Base-by-base conservation (phyloP, 768 basidiomycete genomes). In the Ramaria sp. region DNA sequence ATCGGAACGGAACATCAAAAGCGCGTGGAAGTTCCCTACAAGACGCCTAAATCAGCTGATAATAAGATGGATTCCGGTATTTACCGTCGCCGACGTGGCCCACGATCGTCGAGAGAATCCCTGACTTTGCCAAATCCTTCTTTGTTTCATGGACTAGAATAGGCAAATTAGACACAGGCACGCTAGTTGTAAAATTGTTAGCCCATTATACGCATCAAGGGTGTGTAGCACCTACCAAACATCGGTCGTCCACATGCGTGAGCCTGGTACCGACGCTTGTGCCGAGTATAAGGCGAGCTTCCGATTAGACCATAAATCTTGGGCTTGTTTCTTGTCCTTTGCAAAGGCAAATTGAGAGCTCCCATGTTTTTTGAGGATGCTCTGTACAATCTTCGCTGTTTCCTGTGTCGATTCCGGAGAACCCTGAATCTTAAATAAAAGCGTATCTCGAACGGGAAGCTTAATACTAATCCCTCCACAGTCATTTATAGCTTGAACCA, bases 341-440 rank as follows among this genome's bases (percentile, higher is more conserved):
- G 90, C 89, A 64, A 91, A 86, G 61, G 81, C 73, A 59, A 93
- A 89, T 27, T 76, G 74, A 20, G 68, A 74, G 50, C 88, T 82
- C 1, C 82, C 82, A 61, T 94, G 82, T 62, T 75, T 79, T 63
- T 79, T 74, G 20, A 83, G 80, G 27, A 95, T 80, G 7, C 68
- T 64, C 61, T 82, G 73, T 24, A 90, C 78, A 19, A 74, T 68
- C 45, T 78, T 73, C 0, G 86, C 79, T 0, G 88, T 77, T 42
- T 78, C 76, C 3, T 78, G 65, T 66, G 72, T 69, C 5, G 78
- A 75, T 11, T 75, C 68, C 0, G 77, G 71, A 34, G 88, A 81
- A 2, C 91, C 91, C 66, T 93, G 90, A 52, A 96, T 79, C 68
- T 95, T 94, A 77, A 97, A 90, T 72, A 96, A 91, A 10, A 96